Percentiles rank a stretch among this genome's conserved stretches.
Evolutionary conservation across 371 early-diverging fungal species (phyloP).

Genomic region (Mortierella sp.): DNA sequence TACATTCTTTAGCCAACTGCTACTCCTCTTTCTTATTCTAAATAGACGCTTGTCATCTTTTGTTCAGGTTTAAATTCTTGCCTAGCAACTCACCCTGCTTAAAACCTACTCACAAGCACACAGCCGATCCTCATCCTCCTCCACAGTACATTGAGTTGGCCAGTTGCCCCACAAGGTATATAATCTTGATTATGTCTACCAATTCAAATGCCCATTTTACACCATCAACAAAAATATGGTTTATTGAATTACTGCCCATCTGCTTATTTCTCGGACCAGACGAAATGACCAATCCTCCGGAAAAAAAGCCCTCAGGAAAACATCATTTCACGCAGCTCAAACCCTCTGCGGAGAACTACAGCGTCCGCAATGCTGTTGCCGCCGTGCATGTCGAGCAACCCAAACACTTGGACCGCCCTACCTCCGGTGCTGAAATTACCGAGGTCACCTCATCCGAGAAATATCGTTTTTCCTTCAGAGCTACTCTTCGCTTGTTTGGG

Average conservation of each 20-base stretch:
- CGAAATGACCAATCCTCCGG: not conserved
- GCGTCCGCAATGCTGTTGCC: not conserved
- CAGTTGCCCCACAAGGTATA: not conserved
- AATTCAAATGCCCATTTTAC: not conserved
- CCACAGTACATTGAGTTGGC: not conserved
- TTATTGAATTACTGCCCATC: not conserved
- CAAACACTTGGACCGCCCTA: not conserved
- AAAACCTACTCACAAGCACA: not conserved
- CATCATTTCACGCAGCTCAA: not conserved
- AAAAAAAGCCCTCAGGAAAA: not conserved
- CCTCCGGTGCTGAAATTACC: not conserved
- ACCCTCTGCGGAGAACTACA: not conserved
- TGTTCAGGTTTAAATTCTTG: not conserved
- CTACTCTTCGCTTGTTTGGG: not conserved
- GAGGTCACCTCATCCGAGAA: not conserved
- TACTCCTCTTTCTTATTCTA: not conserved
- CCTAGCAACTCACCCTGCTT: not conserved
- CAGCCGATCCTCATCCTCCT: not conserved
- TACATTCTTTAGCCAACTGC: constrained; percentile 5
- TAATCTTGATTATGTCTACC: not conserved
- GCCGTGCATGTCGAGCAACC: constrained; percentile 2
- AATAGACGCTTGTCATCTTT: not conserved
- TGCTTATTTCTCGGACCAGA: not conserved
- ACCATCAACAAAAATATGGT: no score
- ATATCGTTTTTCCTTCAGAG: not conserved